Conservation (phyloP, 2,329 filamentous ascomycete genomes). For the Exophiala lecanii-corni region DNA sequence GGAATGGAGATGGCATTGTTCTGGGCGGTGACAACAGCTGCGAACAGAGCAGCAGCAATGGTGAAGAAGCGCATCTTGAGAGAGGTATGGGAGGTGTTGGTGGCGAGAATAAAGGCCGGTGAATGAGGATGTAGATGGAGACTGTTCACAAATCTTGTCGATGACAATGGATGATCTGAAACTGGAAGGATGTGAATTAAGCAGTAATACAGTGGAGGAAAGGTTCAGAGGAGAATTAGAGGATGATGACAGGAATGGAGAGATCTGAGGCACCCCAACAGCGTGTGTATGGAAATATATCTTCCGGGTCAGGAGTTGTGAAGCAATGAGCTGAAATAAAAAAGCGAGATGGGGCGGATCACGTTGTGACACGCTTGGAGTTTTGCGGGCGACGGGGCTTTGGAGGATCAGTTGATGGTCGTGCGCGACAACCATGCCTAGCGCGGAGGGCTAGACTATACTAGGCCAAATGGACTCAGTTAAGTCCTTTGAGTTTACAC, state of each 20-base stretch:
- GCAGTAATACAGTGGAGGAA: too few species aligned
- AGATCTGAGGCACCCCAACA: too few species aligned
- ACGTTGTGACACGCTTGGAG: neutral
- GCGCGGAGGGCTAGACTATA: too few species aligned
- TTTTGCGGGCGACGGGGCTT: too few species aligned
- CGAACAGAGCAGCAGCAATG: constrained; percentile 41
- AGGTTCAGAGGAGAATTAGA: too few species aligned
- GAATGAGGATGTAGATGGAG: neutral
- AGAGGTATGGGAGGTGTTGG: constrained; percentile 1
- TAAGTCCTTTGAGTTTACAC: too few species aligned
- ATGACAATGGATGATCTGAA: too few species aligned
- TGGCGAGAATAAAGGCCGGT: neutral
- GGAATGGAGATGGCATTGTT: constrained; percentile 49
- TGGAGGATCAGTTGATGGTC: too few species aligned
- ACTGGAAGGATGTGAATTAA: too few species aligned
- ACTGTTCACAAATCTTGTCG: neutral
- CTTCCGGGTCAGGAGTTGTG: neutral
- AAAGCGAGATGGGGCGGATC: neutral
- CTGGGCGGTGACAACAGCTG: constrained; percentile 40
- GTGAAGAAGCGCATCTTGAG: constrained; percentile 45
- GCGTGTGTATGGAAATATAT: too few species aligned
- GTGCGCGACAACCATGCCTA: constrained; percentile 3
- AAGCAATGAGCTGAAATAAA: neutral
- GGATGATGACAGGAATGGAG: too few species aligned
- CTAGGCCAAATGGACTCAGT: too few species aligned